Conservation (phyloP, 2,329 filamentous ascomycete genomes). For the Niveomyces coronatus region DNA sequence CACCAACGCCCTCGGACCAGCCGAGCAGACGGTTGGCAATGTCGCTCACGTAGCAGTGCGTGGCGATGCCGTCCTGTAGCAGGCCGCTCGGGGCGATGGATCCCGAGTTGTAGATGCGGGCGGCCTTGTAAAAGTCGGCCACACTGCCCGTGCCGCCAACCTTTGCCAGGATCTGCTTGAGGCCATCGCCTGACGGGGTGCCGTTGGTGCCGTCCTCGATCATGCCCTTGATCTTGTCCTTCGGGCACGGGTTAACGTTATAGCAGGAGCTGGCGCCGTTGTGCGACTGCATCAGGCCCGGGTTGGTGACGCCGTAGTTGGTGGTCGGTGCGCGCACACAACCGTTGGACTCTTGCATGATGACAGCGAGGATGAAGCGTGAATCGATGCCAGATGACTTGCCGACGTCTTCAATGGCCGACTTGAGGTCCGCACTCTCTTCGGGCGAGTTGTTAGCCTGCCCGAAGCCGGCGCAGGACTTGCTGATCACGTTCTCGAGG, state of each 20-base stretch:
- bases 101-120: constrained; percentile 40
- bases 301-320: constrained; percentile 29
- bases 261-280: constrained; percentile 26
- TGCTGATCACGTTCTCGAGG: constrained; percentile 14
- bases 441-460: constrained; percentile 13
- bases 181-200: constrained; percentile 29
- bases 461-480: constrained; percentile 10
- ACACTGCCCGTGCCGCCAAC: constrained; percentile 20
- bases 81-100: constrained; percentile 23
- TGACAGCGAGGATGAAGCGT: constrained; percentile 32
- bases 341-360: constrained; percentile 34
- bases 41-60: constrained; percentile 40
- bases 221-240: constrained; percentile 18
- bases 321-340: constrained; percentile 32
- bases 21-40: constrained; percentile 24
- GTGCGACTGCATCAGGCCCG: constrained; percentile 31
- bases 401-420: constrained; percentile 23
- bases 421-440: constrained; percentile 17
- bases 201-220: constrained; percentile 31
- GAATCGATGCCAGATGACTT: constrained; percentile 21
- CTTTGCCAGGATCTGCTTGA: constrained; percentile 26
- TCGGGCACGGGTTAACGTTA: constrained; percentile 19
- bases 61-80: constrained; percentile 30
- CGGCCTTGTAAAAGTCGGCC: constrained; percentile 32
- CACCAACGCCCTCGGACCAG: constrained; percentile 3